Evolutionary conservation across 345 rosid species (phyloP).

Genomic region (Arabis hirsuta): DNA sequence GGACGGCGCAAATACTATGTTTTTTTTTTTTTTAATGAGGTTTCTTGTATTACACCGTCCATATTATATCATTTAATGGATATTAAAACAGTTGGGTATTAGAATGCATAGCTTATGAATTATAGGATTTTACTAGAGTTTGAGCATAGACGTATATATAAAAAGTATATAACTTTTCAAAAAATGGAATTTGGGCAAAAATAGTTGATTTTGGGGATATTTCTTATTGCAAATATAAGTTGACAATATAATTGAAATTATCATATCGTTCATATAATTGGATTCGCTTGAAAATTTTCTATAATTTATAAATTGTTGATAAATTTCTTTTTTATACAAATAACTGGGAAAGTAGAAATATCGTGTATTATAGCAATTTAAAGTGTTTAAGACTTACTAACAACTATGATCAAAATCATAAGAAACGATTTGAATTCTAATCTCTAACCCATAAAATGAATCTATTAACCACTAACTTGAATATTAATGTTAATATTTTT

Average conservation of each 20-base stretch:
- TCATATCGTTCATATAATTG: neutral
- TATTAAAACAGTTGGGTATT: neutral
- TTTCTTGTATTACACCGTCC: neutral
- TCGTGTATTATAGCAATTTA: neutral
- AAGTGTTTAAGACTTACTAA: neutral
- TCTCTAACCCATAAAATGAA: neutral
- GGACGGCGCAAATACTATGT: slow-evolving; percentile 31
- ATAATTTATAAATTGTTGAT: neutral
- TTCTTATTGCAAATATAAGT: neutral
- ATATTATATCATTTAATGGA: neutral
- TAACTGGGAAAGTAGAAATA: neutral
- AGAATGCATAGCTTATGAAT: neutral
- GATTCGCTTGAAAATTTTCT: neutral
- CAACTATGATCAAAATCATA: neutral
- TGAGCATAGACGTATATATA: too few species aligned
- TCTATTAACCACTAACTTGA: neutral
- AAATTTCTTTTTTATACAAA: neutral
- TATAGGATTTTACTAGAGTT: neutral
- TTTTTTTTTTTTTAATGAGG: neutral
- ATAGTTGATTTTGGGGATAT: neutral
- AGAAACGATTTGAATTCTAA: too few species aligned
- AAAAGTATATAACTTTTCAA: too few species aligned
- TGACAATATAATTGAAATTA: neutral
- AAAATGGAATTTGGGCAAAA: neutral
- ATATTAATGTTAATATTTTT: neutral